Base-by-base conservation (phyloP, 202 grass and related monocot species). In the Setaria italica region DNA sequence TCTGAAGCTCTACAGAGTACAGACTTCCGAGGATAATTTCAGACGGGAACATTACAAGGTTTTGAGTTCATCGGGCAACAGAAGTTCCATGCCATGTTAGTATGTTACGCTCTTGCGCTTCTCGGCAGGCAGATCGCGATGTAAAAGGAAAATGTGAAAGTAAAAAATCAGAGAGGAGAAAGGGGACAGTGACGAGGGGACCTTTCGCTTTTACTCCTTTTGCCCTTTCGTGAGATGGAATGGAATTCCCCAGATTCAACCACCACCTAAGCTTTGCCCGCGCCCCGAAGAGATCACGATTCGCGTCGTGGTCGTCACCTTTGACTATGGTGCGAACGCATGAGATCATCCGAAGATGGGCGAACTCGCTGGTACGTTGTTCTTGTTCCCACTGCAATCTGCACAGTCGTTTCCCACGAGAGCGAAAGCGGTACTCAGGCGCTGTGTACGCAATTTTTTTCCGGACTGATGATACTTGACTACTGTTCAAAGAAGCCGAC, bases 281-380 rank as follows among this genome's bases (percentile, higher is more conserved):
- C 86, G 4, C 47, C 67, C 74, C 74, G 20, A 79, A 32, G 67
- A 57, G 74, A 74, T 84, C 17, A 64, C 11, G 86, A 73, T 78
- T 48, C 80, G 70, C 17, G 14, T 11, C 70, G 29, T 14, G 29
- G 29, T 79, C 80, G 66, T n/a, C 80, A 32, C 67, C 48, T 87
- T 88, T 85, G 81, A 84, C 39, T 20, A 48, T 3, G 29, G 53
- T 59, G 67, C 20, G 9, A 77, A 21, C 32, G 54, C 4, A 42
- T 10, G 42, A 82, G 45, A 71, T 76, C 79, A 65, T 20, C 66
- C 11, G 51, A 69, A 42, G 72, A 53, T 30, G 66, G 67, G 21
- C 6, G 57, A 88, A 6, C 14, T 88, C 70, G 19, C 25, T 17
- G 32, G 62, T 65, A 48, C 49, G 14, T 6, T 7, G 42, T 51